Conservation (phyloP, 768 basidiomycete genomes). For the Termitomyces sp. region DNA sequence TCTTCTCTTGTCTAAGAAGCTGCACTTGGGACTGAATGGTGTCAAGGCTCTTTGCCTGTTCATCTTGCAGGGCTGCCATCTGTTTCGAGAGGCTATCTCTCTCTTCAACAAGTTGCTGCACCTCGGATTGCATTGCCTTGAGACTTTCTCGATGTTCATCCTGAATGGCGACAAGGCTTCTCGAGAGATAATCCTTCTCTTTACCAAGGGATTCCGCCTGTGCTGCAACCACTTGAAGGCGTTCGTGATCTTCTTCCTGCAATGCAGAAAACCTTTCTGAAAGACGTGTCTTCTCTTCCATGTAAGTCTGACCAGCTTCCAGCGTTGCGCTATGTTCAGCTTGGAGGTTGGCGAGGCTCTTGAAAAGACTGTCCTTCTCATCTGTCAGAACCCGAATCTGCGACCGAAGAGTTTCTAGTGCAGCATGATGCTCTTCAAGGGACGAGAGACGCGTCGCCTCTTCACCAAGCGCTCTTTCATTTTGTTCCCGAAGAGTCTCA, state of each 20-base stretch:
- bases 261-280: background rate
- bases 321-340: conserved; percentile 2
- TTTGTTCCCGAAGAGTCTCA: conserved; percentile 33
- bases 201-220: conserved; percentile 1
- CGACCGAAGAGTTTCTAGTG: conserved; percentile 26
- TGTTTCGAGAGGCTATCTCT: background rate
- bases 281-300: conserved; percentile 2
- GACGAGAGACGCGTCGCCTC: conserved; percentile 53
- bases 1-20: conserved; percentile 2
- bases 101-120: background rate
- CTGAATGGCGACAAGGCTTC: conserved; percentile 1
- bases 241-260: conserved; percentile 1
- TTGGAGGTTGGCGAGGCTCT: conserved; percentile 4
- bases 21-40: conserved; percentile 1
- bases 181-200: conserved; percentile 5
- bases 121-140: background rate
- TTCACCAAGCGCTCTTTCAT: conserved; percentile 33
- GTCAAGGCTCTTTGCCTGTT: background rate
- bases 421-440: conserved; percentile 38
- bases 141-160: conserved; percentile 3
- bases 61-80: background rate
- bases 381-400: conserved; percentile 6
- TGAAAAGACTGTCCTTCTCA: conserved; percentile 3
- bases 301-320: background rate
- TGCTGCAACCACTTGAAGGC: background rate